Evolutionary conservation across 306 rosid species (phyloP).

Genomic region (Leucaena leucocephala): DNA sequence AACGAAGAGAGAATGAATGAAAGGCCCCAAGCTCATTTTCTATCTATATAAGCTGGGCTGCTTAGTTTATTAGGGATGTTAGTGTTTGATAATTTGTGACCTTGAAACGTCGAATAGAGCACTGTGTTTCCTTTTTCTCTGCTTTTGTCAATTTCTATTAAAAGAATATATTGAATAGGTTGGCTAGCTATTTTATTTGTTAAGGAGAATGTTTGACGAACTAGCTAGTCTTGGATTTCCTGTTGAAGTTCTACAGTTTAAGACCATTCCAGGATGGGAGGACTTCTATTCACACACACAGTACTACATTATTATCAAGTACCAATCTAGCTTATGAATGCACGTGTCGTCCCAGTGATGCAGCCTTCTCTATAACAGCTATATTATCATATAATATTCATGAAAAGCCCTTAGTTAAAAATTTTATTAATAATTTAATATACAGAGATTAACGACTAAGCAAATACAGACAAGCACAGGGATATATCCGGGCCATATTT

Average conservation of each 20-base stretch:
- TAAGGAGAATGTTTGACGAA: neutral
- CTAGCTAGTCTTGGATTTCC: neutral
- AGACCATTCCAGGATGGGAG: neutral
- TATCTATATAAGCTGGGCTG: neutral
- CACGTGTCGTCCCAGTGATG: neutral
- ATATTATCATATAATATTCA: too few relatives aligned
- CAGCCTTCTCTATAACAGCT: neutral
- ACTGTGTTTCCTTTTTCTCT: neutral
- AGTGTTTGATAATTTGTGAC: neutral
- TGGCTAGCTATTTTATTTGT: neutral
- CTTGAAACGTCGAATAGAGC: neutral
- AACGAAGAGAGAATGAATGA: neutral
- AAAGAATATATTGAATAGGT: neutral
- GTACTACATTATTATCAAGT: neutral
- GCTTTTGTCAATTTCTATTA: neutral
- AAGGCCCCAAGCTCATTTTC: neutral
- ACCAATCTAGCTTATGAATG: neutral
- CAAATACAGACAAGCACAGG: neutral
- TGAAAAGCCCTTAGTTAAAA: too few relatives aligned
- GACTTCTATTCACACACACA: neutral
- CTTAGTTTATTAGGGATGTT: too few relatives aligned
- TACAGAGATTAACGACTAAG: neutral
- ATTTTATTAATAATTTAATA: too few relatives aligned
- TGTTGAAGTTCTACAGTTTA: neutral
- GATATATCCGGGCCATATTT: neutral